These are phyloP conservation scores for Xanthoceras sorbifolium DNA, from an alignment of 345 rosid species.

Conservation along the genomic window DNA sequence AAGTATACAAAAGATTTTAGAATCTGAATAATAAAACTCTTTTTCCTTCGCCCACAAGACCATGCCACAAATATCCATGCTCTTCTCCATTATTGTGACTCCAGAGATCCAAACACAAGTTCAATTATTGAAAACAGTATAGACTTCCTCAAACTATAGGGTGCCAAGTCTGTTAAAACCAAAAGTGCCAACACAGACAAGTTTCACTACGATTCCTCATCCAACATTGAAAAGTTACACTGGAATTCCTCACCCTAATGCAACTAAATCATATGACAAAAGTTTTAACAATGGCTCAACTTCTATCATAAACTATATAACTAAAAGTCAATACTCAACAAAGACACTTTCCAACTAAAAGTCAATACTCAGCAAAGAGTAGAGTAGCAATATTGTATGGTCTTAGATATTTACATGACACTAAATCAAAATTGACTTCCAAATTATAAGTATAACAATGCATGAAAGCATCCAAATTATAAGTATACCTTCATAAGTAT, in stretches of 20 bases:
- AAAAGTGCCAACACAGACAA: no score
- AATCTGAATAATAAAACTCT: background rate
- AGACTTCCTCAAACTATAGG: no score
- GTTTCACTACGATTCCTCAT: no score
- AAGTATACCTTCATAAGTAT: conserved; percentile 72
- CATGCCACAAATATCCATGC: background rate
- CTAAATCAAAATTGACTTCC: background rate
- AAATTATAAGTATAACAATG: conserved; percentile 60
- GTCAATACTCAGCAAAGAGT: no score
- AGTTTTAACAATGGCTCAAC: background rate
- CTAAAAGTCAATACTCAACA: no score
- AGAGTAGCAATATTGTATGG: no score
- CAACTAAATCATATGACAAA: no score
- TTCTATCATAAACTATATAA: no score
- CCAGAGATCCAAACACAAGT: background rate
- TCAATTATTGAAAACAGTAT: background rate
- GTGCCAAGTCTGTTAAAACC: background rate
- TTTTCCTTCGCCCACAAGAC: background rate
- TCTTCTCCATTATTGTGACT: background rate
- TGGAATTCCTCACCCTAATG: no score
- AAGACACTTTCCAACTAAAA: no score
- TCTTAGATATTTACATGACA: background rate
- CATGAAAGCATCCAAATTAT: conserved; percentile 74
- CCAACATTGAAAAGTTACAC: no score
- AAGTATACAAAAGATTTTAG: background rate